phyloP scores from a whole-genome alignment of 805 yeast genomes.

The Priceomyces haplophilus region DNA sequence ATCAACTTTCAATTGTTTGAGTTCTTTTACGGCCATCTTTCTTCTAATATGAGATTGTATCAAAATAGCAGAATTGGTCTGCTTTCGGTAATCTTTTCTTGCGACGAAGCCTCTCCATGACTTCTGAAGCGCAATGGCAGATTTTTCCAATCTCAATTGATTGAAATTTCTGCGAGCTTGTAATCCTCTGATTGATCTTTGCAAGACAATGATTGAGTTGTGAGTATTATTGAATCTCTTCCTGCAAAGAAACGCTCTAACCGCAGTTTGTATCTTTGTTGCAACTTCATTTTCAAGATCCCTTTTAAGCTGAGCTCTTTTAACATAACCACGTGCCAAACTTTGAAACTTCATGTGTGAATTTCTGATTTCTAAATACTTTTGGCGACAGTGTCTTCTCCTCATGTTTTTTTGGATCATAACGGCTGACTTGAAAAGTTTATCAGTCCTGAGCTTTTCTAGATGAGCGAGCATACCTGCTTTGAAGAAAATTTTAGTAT shows the following conservation, averaged over 20 bases:
- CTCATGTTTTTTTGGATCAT: slow-evolving; percentile 82
- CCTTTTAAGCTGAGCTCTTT: slow-evolving; percentile 52
- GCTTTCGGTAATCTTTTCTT: slow-evolving; percentile 48
- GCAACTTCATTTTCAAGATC: slow-evolving; percentile 65
- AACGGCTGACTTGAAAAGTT: slow-evolving; percentile 73
- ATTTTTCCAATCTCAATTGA: slow-evolving; percentile 50
- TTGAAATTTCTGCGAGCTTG: slow-evolving; percentile 51
- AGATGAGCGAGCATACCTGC: slow-evolving; percentile 94
- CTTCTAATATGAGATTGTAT: slow-evolving; percentile 81
- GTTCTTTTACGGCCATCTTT: slow-evolving; percentile 64
- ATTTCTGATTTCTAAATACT: slow-evolving; percentile 51
- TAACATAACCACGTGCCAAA: slow-evolving; percentile 57
- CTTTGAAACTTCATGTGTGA: slow-evolving; percentile 61
- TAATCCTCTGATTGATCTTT: slow-evolving; percentile 49
- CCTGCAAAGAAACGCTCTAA: slow-evolving; percentile 56
- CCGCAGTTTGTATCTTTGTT: slow-evolving; percentile 61
- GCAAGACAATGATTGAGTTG: slow-evolving; percentile 41
- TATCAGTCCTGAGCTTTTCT: slow-evolving; percentile 80
- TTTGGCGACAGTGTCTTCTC: slow-evolving; percentile 58
- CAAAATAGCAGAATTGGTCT: slow-evolving; percentile 56
- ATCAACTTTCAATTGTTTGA: slow-evolving; percentile 67
- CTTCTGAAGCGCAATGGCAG: slow-evolving; percentile 73
- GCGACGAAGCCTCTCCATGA: slow-evolving; percentile 65
- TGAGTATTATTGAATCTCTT: slow-evolving; percentile 30
- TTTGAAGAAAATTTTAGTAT: slow-evolving; percentile 89